These are phyloP conservation scores for Cercophora newfieldiana DNA, from an alignment of 495 filamentous ascomycete species.

Conservation along the genomic window DNA sequence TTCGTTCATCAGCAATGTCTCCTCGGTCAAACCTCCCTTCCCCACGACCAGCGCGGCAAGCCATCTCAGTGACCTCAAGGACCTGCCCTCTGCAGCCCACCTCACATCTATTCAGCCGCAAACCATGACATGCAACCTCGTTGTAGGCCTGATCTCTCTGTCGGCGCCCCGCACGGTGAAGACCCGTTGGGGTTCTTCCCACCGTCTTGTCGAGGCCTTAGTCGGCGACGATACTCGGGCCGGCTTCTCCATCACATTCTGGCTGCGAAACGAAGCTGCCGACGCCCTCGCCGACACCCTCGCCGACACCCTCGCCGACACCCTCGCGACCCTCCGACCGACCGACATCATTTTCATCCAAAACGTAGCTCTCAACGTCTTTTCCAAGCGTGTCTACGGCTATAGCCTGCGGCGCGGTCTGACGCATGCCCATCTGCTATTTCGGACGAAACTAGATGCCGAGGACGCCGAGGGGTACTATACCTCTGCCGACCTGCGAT, in stretches of 20 bases:
- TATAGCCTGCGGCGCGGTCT: slow-evolving; percentile 68
- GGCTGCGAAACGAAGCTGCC: slow-evolving; percentile 53
- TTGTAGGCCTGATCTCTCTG: slow-evolving; percentile 75
- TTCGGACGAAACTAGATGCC: slow-evolving; percentile 43
- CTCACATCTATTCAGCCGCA: slow-evolving; percentile 70
- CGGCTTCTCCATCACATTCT: slow-evolving; percentile 81
- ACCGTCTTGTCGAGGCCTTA: slow-evolving; percentile 71
- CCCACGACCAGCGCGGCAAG: slow-evolving; percentile 10
- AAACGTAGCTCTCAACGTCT: slow-evolving; percentile 74
- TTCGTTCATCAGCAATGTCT: slow-evolving; percentile 21
- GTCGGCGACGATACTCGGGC: slow-evolving; percentile 85
- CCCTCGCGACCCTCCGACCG: slow-evolving; percentile 57
- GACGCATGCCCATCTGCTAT: slow-evolving; percentile 71
- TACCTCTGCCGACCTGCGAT: slow-evolving; percentile 37
- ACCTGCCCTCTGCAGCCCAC: slow-evolving; percentile 69
- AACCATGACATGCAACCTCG: slow-evolving; percentile 74
- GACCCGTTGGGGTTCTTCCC: slow-evolving; percentile 54
- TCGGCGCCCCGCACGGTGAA: slow-evolving; percentile 59
- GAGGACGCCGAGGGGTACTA: slow-evolving; percentile 47
- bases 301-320: slow-evolving; percentile 33
- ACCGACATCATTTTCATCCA: slow-evolving; percentile 74
- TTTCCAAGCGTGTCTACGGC: slow-evolving; percentile 73
- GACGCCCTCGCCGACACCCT: slow-evolving; percentile 45
- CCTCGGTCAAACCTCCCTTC: slow-evolving; percentile 21
- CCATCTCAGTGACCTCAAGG: slow-evolving; percentile 63